These are phyloP conservation scores for Ulmus americana DNA, from an alignment of 331 rosid species.

Conservation along the genomic window DNA sequence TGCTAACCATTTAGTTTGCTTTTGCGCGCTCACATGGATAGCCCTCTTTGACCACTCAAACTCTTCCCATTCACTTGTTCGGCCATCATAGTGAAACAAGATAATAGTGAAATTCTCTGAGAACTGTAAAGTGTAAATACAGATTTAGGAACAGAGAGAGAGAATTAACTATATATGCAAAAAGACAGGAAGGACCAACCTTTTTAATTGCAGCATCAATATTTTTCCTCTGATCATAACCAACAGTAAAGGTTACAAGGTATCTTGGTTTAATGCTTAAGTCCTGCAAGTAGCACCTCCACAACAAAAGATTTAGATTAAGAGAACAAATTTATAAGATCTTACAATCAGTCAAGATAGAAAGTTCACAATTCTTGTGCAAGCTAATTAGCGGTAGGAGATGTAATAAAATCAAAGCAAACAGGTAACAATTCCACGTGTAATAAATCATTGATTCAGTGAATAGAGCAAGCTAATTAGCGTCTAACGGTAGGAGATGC, in stretches of 20 bases:
- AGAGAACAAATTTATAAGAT: constrained; percentile 13
- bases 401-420: too few species aligned
- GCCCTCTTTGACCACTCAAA: constrained; percentile 90
- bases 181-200: constrained; percentile 34
- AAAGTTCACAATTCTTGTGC: constrained; percentile 8
- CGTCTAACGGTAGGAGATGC: constrained; percentile 4
- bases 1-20: constrained; percentile 90
- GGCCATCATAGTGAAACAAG: constrained; percentile 90
- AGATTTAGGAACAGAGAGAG: constrained; percentile 15
- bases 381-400: not conserved
- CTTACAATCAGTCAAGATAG: constrained; percentile 1
- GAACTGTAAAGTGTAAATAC: constrained; percentile 46
- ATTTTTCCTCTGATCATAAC: constrained; percentile 54
- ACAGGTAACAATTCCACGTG: not conserved
- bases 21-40: constrained; percentile 62
- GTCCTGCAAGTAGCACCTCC: constrained; percentile 60
- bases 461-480: not conserved
- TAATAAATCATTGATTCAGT: not conserved
- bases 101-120: constrained; percentile 75
- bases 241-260: constrained; percentile 79
- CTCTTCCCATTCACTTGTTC: constrained; percentile 66
- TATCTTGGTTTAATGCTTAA: constrained; percentile 49
- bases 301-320: constrained; percentile 35
- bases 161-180: not conserved
- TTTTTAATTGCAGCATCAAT: constrained; percentile 74